phyloP scores from a whole-genome alignment of 352 stramenopile genomes.

The Phytophthora brassicae region DNA sequence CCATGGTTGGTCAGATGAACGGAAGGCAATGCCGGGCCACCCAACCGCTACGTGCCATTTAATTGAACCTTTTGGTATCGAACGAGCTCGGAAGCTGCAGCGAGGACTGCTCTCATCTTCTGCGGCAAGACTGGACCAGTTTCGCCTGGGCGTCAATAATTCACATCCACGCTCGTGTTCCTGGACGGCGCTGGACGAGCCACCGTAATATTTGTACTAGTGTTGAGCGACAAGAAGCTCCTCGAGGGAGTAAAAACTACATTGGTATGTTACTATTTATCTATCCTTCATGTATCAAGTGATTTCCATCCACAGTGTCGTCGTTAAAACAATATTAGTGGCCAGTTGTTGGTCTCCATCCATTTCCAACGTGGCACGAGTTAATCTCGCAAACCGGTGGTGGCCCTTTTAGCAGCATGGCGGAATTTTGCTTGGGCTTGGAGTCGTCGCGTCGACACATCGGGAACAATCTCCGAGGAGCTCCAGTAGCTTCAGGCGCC shows the following conservation, averaged over 20 bases:
- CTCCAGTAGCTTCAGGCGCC: conserved; percentile 33
- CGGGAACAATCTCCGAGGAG: conserved; percentile 35
- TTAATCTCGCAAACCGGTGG: conserved; percentile 17
- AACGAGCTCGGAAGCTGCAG: conserved; percentile 35
- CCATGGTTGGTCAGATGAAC: conserved; percentile 26
- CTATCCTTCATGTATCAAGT: too few relatives aligned
- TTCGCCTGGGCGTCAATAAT: conserved; percentile 30
- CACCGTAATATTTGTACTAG: conserved; percentile 10
- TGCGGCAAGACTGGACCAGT: conserved; percentile 35
- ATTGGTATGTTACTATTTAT: too few relatives aligned
- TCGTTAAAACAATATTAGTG: too few relatives aligned
- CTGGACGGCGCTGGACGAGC: conserved; percentile 33
- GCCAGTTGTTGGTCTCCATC: too few relatives aligned
- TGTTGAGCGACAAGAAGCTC: too few relatives aligned
- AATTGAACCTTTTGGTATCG: too few relatives aligned
- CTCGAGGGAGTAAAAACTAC: too few relatives aligned
- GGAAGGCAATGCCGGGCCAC: conserved; percentile 6
- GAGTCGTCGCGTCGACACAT: conserved; percentile 35
- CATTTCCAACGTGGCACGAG: conserved; percentile 28
- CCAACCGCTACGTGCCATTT: neutral
- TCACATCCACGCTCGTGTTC: conserved; percentile 36
- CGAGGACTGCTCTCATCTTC: conserved; percentile 44
- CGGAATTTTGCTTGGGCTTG: conserved; percentile 39
- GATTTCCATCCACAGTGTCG: too few relatives aligned
- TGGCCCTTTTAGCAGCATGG: conserved; percentile 37